These are phyloP conservation scores for Flaveria ramosissima DNA, from an alignment of 129 eudicot species.

Conservation along the genomic window DNA sequence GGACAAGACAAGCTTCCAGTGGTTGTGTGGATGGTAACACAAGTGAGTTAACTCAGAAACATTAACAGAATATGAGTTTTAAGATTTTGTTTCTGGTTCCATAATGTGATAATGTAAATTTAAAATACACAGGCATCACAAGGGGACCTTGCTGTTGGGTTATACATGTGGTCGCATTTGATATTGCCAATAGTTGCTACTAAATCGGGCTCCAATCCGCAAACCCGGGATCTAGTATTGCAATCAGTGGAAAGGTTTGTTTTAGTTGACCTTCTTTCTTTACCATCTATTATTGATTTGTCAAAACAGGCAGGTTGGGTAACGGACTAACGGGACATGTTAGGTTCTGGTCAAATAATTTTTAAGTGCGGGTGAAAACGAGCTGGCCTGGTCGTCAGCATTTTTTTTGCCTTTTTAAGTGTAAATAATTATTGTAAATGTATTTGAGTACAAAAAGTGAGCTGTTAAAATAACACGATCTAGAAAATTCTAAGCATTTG, in stretches of 20 bases:
- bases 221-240: constrained; percentile 70
- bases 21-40: constrained; percentile 74
- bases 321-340: background rate
- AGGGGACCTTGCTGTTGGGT: constrained; percentile 73
- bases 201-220: constrained; percentile 78
- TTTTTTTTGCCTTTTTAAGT: background rate
- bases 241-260: constrained; percentile 79
- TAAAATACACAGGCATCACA: constrained; percentile 53
- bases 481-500: background rate
- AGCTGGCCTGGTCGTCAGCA: background rate
- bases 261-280: background rate
- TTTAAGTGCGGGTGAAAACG: background rate
- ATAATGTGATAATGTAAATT: constrained; percentile 10
- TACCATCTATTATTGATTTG: background rate
- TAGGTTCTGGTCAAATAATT: background rate
- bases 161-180: constrained; percentile 71
- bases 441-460: background rate
- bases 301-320: background rate
- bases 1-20: constrained; percentile 88
- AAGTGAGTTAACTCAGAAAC: constrained; percentile 44
- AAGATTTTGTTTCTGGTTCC: background rate
- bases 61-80: background rate
- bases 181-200: constrained; percentile 60
- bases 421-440: background rate
- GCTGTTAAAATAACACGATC: background rate